Percentiles rank a stretch among this genome's conserved stretches.
Conservation (phyloP, 306 rosid genomes). For the Castanea crenata region DNA sequence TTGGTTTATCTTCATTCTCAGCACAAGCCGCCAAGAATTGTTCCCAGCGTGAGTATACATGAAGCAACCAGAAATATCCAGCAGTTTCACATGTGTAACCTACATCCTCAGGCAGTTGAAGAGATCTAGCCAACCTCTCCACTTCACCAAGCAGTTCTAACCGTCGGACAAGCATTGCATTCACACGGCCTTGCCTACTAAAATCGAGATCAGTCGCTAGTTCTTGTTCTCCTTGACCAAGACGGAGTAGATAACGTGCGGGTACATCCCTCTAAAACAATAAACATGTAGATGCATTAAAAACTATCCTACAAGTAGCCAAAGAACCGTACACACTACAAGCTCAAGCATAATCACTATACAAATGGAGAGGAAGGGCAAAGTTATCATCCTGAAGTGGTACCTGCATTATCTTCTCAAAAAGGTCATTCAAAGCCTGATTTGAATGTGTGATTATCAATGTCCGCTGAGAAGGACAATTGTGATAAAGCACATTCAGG, state of each 20-base stretch:
- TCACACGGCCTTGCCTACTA: constrained; percentile 98
- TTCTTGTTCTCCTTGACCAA: constrained; percentile 99
- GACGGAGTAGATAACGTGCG: constrained; percentile 98
- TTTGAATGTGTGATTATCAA: constrained; percentile 95
- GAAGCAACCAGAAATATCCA: constrained; percentile 98
- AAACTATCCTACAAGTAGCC: neutral
- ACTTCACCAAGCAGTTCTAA: constrained; percentile 88
- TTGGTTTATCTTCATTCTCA: constrained; percentile 61
- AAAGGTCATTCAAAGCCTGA: constrained; percentile 95
- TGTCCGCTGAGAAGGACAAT: constrained; percentile 95
- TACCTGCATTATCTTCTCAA: constrained; percentile 99
- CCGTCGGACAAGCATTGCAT: constrained; percentile 92
- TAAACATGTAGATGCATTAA: neutral
- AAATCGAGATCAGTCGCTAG: constrained; percentile 98
- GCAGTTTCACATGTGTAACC: constrained; percentile 99
- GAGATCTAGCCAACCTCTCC: constrained; percentile 95
- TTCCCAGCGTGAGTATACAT: constrained; percentile 97
- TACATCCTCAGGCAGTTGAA: constrained; percentile 93
- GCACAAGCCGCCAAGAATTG: constrained; percentile 81
- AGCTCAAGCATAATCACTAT: neutral
- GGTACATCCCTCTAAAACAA: constrained; percentile 91
- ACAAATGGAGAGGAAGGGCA: neutral
- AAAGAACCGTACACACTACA: neutral
- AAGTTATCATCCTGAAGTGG: constrained; percentile 4
- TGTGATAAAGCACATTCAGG: constrained; percentile 94